Evolutionary conservation across 441 rosid species (phyloP).

Genomic region (Sinapis alba): DNA sequence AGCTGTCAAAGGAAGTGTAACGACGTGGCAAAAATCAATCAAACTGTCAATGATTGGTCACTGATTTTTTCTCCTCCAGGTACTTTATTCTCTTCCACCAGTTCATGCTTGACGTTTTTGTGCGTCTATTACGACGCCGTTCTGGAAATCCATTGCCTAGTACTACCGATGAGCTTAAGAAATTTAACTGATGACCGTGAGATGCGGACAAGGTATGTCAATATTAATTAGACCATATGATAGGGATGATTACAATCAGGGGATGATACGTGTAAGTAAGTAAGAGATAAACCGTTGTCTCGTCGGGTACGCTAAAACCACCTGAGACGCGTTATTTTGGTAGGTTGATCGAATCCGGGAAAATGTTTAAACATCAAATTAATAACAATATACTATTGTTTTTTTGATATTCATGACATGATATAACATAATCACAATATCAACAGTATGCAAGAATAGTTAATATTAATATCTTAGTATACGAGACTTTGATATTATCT

Average conservation of each 20-base stretch:
- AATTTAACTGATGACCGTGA: not conserved
- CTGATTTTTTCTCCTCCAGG: constrained; percentile 20
- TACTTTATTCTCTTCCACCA: constrained; percentile 34
- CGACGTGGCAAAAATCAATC: constrained; percentile 31
- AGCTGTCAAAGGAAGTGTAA: constrained; percentile 19
- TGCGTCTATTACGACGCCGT: not conserved
- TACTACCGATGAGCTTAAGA: not conserved
- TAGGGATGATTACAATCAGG: not conserved
- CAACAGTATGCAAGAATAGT: not conserved
- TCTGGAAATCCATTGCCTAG: not conserved
- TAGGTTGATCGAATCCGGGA: not conserved
- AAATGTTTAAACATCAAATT: not conserved
- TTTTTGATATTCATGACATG: no score
- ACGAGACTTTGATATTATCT: no score
- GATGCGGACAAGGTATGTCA: not conserved
- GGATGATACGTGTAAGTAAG: constrained; percentile 1
- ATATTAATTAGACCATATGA: not conserved
- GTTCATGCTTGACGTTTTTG: constrained; percentile 28
- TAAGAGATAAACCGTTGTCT: constrained; percentile 2
- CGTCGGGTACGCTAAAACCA: constrained; percentile 23
- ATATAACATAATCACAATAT: no score
- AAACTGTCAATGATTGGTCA: constrained; percentile 35
- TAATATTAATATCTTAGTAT: no score
- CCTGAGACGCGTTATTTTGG: constrained; percentile 27
- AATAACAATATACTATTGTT: no score